Evolutionary conservation across 345 rosid species (phyloP), one percentile per base, ranked within the genome.

Genomic region (Trapa incisa): DNA sequence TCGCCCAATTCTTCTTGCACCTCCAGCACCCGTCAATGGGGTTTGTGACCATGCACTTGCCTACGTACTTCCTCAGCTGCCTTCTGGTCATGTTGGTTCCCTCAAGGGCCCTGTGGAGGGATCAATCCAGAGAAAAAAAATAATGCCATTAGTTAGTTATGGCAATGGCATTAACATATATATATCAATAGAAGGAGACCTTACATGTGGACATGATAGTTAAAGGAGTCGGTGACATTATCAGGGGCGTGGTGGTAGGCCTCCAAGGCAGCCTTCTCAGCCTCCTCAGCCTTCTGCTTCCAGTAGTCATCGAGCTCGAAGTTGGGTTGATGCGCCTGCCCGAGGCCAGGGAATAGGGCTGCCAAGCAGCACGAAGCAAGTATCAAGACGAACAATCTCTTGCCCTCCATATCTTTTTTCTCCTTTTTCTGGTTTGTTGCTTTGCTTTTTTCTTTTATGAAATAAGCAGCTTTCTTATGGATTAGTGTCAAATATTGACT

Each of bases 21-120:
- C 86, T 67, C 83, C 86, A 79, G 78, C 86, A 82, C 16, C 68
- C 41, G 69, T 82, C 83, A 37, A 82, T 82, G 8, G 86, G 83
- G 73, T 82, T 82, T 13, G 78, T 72, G 47, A 74, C 75, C 39
- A 17, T 9, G 72, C 83, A 82, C 11, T 60, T 36, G 5, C 81
- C 83, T 0, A 1, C 5, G 41, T 65, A 10, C 35, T 66, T 47
- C 6, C 48, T 7, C 62, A 70, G 35, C 66, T 36, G 65, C 43
- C 82, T 75, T 56, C 83, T 79, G 0, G 79, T 79, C 67, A 68
- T 67, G 65, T 75, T 79, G 38, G 12, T 12, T 16, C 61, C 72
- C 4, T 41, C 68, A 39, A 64, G 53, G 72, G 61, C 37, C 69
- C 71, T 68, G 65, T 29, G 32, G 37, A 32, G 4, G 22, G 50